phyloP scores from a whole-genome alignment of 2,329 filamentous ascomycete species.

The Exophiala phaeomuriformis region DNA sequence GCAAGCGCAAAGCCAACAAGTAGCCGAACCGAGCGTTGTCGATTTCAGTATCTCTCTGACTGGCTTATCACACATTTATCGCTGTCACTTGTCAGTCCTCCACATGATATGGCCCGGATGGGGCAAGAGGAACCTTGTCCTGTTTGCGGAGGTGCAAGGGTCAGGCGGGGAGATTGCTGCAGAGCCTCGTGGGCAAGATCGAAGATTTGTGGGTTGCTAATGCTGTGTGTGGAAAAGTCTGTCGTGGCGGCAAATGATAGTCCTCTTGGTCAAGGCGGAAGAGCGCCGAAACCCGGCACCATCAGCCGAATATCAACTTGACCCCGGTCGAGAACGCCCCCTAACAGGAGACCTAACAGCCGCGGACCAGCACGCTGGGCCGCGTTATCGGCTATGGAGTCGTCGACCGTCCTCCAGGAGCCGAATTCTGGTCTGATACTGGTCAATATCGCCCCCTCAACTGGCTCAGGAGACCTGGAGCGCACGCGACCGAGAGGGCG shows the following conservation, averaged over 20 bases:
- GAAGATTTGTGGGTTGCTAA: background rate
- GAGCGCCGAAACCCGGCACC: conserved; percentile 3
- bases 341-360: background rate
- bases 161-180: background rate
- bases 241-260: background rate
- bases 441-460: too few species aligned
- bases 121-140: background rate
- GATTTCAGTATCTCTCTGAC: background rate
- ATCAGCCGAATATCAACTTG: background rate
- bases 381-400: background rate
- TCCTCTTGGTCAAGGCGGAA: background rate
- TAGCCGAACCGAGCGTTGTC: background rate
- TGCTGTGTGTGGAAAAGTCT: background rate
- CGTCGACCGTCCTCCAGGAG: too few species aligned
- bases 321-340: background rate
- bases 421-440: too few species aligned
- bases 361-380: background rate
- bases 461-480: too few species aligned
- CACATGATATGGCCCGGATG: background rate
- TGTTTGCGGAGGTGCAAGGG: background rate
- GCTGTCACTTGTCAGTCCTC: background rate
- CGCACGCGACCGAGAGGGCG: background rate
- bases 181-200: background rate
- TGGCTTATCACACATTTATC: background rate
- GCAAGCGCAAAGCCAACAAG: background rate